phyloP scores from a whole-genome alignment of 2,329 filamentous ascomycete species.

The Penicillium fuscoglaucum region DNA sequence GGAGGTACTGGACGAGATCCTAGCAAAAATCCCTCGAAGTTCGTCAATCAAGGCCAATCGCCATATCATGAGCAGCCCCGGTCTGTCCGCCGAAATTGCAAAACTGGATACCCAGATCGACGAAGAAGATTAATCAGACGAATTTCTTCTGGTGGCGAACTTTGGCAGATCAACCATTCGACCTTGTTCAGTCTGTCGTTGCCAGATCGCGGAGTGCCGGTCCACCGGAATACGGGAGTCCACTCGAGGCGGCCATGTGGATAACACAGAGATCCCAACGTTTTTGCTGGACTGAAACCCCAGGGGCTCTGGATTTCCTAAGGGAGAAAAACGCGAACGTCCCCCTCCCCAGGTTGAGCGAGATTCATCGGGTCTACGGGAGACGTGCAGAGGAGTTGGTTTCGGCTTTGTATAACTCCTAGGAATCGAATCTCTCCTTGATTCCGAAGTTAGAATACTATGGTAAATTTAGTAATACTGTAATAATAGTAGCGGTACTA shows the following conservation, averaged over 20 bases:
- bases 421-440: neutral
- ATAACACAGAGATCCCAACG: neutral
- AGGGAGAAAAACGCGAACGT: neutral
- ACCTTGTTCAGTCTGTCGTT: neutral
- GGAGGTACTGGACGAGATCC: too few species aligned
- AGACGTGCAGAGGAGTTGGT: neutral
- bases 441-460: neutral
- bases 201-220: neutral
- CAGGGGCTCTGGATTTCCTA: neutral
- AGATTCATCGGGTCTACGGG: neutral
- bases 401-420: neutral
- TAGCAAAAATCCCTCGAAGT: too few species aligned
- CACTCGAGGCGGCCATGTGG: neutral
- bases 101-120: too few species aligned
- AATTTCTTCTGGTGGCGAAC: neutral
- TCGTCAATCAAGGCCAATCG: too few species aligned
- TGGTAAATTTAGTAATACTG: too few species aligned
- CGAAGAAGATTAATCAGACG: neutral
- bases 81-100: too few species aligned
- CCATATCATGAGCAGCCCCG: too few species aligned
- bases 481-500: too few species aligned
- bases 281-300: neutral
- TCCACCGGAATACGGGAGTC: neutral
- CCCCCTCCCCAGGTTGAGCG: neutral
- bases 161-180: neutral